phyloP scores from a whole-genome alignment of 2,329 filamentous ascomycete species.

The Ophiostoma novo-ulmi region DNA sequence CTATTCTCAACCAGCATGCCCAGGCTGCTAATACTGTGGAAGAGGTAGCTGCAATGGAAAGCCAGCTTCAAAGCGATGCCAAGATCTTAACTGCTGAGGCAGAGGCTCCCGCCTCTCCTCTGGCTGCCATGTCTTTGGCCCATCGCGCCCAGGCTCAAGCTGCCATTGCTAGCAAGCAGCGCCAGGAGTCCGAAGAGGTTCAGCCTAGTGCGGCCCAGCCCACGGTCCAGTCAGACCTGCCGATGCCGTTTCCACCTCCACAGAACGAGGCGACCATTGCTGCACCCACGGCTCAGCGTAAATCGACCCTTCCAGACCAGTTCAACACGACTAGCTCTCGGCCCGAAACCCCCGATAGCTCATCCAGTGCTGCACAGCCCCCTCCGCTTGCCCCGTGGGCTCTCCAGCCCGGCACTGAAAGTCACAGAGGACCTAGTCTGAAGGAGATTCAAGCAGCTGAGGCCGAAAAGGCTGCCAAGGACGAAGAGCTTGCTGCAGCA shows the following conservation, averaged over 20 bases:
- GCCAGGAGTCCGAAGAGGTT: constrained; percentile 31
- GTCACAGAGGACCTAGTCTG: constrained; percentile 79
- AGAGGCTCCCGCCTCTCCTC: constrained; percentile 33
- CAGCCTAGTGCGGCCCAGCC: not conserved
- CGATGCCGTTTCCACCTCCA: constrained; percentile 69
- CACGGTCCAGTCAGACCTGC: constrained; percentile 57
- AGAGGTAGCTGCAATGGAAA: not conserved
- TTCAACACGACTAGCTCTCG: constrained; percentile 59
- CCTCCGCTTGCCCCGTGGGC: constrained; percentile 92
- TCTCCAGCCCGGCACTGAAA: constrained; percentile 66
- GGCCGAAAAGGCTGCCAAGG: constrained; percentile 84
- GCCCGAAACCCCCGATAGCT: constrained; percentile 66
- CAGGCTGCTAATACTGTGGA: not conserved
- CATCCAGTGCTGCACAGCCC: constrained; percentile 37
- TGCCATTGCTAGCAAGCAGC: constrained; percentile 26
- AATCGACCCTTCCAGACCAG: constrained; percentile 76
- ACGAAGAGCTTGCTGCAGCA: constrained; percentile 73
- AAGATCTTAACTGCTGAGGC: not conserved
- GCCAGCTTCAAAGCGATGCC: not conserved
- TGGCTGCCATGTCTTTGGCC: constrained; percentile 60
- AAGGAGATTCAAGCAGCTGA: constrained; percentile 97
- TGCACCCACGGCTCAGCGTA: constrained; percentile 81
- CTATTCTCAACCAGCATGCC: not conserved
- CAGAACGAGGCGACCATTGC: constrained; percentile 64
- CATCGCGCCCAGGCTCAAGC: constrained; percentile 39